phyloP scores from a whole-genome alignment of 1,139 yeast genomes.

The Hyphopichia wangnamkhiaoensis region DNA sequence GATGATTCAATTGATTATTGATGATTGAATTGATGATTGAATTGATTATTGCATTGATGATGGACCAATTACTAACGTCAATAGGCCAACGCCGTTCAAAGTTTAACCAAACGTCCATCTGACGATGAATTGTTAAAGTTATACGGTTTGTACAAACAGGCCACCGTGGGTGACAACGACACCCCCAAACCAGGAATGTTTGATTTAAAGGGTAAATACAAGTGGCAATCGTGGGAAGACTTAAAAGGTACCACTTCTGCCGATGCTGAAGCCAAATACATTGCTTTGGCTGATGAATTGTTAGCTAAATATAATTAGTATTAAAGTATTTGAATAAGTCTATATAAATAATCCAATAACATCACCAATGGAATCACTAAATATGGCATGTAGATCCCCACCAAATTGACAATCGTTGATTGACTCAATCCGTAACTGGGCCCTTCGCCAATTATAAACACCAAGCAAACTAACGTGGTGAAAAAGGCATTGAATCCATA shows the following conservation, averaged over 20 bases:
- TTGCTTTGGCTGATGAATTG: slow-evolving; percentile 70
- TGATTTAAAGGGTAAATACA: slow-evolving; percentile 92
- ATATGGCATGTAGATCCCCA: slow-evolving; percentile 65
- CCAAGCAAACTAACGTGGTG: slow-evolving; percentile 68
- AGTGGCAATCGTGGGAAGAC: slow-evolving; percentile 96
- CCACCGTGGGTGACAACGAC: slow-evolving; percentile 92
- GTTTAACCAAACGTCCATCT: slow-evolving; percentile 72
- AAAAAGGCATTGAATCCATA: slow-evolving; percentile 79
- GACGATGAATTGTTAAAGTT: slow-evolving; percentile 83
- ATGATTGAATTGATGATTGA: neutral
- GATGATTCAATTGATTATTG: slow-evolving; percentile 4
- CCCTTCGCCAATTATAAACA: slow-evolving; percentile 40
- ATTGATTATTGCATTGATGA: neutral
- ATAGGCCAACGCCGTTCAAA: slow-evolving; percentile 79
- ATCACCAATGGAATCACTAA: slow-evolving; percentile 62
- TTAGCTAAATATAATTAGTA: slow-evolving; percentile 44
- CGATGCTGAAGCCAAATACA: slow-evolving; percentile 88
- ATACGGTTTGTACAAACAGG: slow-evolving; percentile 94
- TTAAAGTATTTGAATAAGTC: neutral
- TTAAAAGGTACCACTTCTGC: slow-evolving; percentile 82
- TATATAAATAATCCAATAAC: slow-evolving; percentile 45
- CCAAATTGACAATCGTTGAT: slow-evolving; percentile 41
- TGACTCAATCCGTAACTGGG: slow-evolving; percentile 32
- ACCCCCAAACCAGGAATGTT: slow-evolving; percentile 84
- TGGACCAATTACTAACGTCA: slow-evolving; percentile 14